Evolutionary conservation across 768 basidiomycete species (phyloP), one percentile per base, ranked within the genome.

Genomic region (Saitozyma podzolica): DNA sequence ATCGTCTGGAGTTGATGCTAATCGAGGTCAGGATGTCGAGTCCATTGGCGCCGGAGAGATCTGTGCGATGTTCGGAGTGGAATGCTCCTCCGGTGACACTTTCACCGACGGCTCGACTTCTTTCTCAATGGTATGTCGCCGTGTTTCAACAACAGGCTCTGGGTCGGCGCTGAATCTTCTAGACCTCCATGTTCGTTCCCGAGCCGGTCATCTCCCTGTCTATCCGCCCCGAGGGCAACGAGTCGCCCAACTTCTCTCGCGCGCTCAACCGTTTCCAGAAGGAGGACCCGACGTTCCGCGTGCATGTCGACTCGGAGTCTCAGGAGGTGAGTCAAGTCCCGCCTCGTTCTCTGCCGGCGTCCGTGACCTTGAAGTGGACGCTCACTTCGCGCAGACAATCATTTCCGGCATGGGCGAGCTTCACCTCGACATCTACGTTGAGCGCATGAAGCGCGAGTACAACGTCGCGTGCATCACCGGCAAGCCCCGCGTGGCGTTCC

Each of bases 321-420:
- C 92, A 95, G 80, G 95, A 99, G 86, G 91, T 90, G 69, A 65
- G 78, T 61, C 39, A 8, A n/a, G 20, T 53, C 17, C 8, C 58
- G 13, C 14, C 51, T 3, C 58, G 10, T n/a, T 59, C 40, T 56
- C 17, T 58, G 3, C 40, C 40, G 53, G 40, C 1, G 3, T 40
- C 17, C 17, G 9, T 42, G 49, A 58, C 3, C 14, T 52, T n/a
- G 49, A 19, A 16, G 67, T 56, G 60, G 47, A 59, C 42, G 8
- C n/a, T 37, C 29, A 17, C 29, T 29, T 5, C 5, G 29, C 29
- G 29, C 67, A 93, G 91, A 98, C 95, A 14, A 98, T 99, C 80
- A 97, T 99, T 68, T 97, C 94, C 40, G 96, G 96, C 19, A 99
- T 99, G 96, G 96, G 96, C 29, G 96, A 99, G 80, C 86, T 99